Base-by-base conservation (phyloP, 1,284 basidiomycete genomes). In the Neolentinus lepideus region DNA sequence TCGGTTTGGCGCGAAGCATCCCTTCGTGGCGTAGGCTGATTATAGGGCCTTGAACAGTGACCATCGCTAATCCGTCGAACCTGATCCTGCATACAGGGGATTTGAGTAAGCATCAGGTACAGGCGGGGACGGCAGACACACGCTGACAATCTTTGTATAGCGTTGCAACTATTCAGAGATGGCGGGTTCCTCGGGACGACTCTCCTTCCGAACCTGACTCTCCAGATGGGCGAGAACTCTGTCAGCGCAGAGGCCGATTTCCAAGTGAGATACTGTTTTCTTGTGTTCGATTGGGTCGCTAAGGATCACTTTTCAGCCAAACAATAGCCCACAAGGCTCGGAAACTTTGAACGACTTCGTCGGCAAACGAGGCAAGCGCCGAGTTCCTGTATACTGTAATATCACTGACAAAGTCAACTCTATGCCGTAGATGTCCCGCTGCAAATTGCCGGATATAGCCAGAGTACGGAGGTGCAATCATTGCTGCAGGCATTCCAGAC, bases 1-100 rank as follows among this genome's bases (percentile, higher is more conserved):
- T 79, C 52, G 66, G 29, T 52, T 14, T 35, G 16, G 8, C 22
- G 21, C 29, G 29, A 31, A 12, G 12, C 29, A 31, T 62, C 35
- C 19, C 12, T 11, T 56, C 29, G 21, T 33, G 45, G 16, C 1
- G 22, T 51, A 10, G 22, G 29, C 22, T 19, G 48, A n/a, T 38
- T 38, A 27, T 55, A 21, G 22, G 31, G 24, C 54, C 14, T 14
- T 52, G 27, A 53, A 16, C 57, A 82, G 82, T 86, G 19, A 70
- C 75, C 2, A 85, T 92, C n/a, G 66, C 73, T 64, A 92, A 92
- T 65, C 89, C 88, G 2, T 88, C 85, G 21, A 88, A 81, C 65
- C 72, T 92, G 59, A 78, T 84, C 58, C 69, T 91, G 24, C 67
- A 70, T 8, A 76, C 75, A 1, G 84, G 84, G 12, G 82, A 88